Evolutionary conservation across 345 rosid genomes (phyloP).

Genomic region (Brassica carinata): DNA sequence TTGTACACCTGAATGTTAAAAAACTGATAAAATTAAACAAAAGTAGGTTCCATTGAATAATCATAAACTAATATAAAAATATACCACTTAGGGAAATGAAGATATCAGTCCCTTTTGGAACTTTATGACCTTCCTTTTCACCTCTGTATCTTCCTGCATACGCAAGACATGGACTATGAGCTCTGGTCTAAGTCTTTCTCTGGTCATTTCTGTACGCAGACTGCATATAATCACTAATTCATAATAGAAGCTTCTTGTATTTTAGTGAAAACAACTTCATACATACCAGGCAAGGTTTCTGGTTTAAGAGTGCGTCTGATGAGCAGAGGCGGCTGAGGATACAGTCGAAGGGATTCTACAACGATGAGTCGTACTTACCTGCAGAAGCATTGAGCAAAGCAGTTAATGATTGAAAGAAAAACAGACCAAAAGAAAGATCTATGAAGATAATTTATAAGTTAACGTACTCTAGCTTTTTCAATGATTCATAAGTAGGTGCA

Average conservation of each 20-base stretch:
- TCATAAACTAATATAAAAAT: background rate
- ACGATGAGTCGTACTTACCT: conserved; percentile 81
- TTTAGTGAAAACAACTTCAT: background rate
- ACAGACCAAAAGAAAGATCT: background rate
- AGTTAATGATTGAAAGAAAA: background rate
- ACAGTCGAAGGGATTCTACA: conserved; percentile 85
- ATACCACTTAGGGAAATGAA: conserved; percentile 68
- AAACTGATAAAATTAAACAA: background rate
- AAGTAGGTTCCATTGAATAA: background rate
- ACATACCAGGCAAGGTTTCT: conserved; percentile 75
- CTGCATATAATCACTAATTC: conserved; percentile 25
- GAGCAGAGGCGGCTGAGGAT: conserved; percentile 90
- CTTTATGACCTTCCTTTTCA: conserved; percentile 62
- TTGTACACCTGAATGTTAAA: conserved; percentile 64
- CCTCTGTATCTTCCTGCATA: conserved; percentile 79
- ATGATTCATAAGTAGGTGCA: conserved; percentile 62
- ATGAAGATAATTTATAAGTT: conserved; percentile 10
- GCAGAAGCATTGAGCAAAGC: conserved; percentile 18
- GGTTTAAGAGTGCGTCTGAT: conserved; percentile 76
- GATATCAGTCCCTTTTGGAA: conserved; percentile 86
- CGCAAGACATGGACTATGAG: too few relatives aligned
- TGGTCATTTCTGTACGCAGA: background rate
- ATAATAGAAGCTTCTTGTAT: conserved; percentile 10
- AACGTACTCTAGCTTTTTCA: conserved; percentile 77
- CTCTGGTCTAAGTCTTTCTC: background rate